Evolutionary conservation across 2,329 filamentous ascomycete genomes (phyloP), one percentile per base, ranked within the genome.

Genomic region (Chaetomiaceae sp.): DNA sequence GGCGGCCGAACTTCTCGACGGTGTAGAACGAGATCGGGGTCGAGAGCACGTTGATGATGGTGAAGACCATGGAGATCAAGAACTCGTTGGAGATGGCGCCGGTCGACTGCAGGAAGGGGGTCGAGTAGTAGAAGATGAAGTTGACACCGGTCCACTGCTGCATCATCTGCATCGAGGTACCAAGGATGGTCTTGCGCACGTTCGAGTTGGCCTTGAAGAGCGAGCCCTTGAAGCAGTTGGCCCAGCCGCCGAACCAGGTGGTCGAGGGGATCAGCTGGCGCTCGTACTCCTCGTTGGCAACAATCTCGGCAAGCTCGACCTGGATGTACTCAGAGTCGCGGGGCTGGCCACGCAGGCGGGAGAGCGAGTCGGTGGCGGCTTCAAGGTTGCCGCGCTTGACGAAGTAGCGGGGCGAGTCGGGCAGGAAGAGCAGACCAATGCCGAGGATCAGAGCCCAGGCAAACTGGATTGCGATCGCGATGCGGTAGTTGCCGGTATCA

Each of bases 271-370:
- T 82, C 49, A 84, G 69, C 40, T 78, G 70, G 58, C 83, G 74
- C 74, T 95, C 89, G 64, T 91, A 89, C 68, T 87, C 86, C 68
- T 91, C 79, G 74, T 94, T 95, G 72, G 88, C 88, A 49, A 93
- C 76, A 55, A 95, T 88, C 71, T 95, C 88, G 35, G 84, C 78
- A 37, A 94, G 75, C 69, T 95, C 88, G 51, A 79, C 70, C 68
- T 84, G 79, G 67, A 95, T 83, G 65, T 79, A 89, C 52, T 84
- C 77, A 18, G 85, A 90, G 45, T 85, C 79, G 43, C 68, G 60
- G 39, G 83, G 75, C 70, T 94, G 85, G 50, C 85, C 86, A 63
- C 88, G 86, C 26, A 95, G 78, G 48, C 74, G 76, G 47, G 78
- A 68, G 6, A 95, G 76, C 11, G 79, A 69, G 1, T 66, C 51